Conservation (phyloP, 192 early-diverging fungal species). For the Coemansia sp. region DNA sequence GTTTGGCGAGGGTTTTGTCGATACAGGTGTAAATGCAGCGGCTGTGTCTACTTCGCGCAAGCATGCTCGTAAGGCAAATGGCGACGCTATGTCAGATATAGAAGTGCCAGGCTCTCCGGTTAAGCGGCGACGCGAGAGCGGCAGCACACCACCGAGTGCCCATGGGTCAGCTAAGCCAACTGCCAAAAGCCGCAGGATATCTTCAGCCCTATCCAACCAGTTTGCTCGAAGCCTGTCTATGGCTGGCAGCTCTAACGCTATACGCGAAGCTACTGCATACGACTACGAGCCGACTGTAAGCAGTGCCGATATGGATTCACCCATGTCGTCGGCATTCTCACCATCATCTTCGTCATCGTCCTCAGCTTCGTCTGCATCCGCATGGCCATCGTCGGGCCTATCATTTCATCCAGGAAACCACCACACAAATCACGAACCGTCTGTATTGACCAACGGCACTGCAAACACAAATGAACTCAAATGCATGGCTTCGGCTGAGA, state of each 20-base stretch:
- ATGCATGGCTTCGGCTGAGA: background rate
- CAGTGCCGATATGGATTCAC: slow-evolving; percentile 5
- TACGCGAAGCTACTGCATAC: background rate
- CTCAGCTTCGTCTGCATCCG: slow-evolving; percentile 14
- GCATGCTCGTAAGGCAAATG: slow-evolving; percentile 31
- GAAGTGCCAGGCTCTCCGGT: slow-evolving; percentile 32
- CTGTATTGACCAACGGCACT: background rate
- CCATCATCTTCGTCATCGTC: slow-evolving; percentile 31
- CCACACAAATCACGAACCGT: background rate
- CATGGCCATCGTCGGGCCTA: slow-evolving; percentile 14
- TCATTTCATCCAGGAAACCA: slow-evolving; percentile 3
- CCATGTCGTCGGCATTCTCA: slow-evolving; percentile 14
- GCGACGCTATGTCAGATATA: slow-evolving; percentile 46
- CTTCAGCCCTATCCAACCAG: slow-evolving; percentile 40
- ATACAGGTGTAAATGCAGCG: background rate
- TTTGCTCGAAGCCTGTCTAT: slow-evolving; percentile 53
- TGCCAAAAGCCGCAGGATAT: slow-evolving; percentile 37
- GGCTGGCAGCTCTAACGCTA: slow-evolving; percentile 7
- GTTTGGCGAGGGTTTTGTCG: slow-evolving; percentile 24
- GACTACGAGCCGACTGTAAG: background rate
- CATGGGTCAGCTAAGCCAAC: slow-evolving; percentile 20
- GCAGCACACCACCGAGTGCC: slow-evolving; percentile 5
- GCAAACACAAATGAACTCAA: background rate
- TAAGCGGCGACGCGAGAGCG: slow-evolving; percentile 48
- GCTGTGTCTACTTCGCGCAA: slow-evolving; percentile 18